A percentile compares a stretch with the other conserved stretches of the same genome.
Conservation (phyloP, 371 early-diverging fungal species). For the Haplosporangium sp. region DNA sequence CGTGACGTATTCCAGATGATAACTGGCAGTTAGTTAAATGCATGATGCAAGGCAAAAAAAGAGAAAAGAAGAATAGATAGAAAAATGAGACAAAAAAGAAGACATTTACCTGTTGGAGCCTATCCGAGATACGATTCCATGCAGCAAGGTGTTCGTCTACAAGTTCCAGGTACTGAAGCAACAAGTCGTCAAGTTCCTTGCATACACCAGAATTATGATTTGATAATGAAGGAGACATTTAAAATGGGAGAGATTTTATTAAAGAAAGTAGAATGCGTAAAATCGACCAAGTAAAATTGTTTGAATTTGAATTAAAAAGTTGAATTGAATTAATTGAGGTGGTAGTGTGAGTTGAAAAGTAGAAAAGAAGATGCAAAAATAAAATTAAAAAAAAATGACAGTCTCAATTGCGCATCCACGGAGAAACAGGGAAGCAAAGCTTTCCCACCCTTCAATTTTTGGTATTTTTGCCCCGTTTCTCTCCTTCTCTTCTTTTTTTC, state of each 20-base stretch:
- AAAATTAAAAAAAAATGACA: too few species aligned
- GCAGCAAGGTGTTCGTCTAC: slow-evolving; percentile 39
- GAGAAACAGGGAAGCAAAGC: too few species aligned
- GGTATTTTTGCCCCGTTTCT: too few species aligned
- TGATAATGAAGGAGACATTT: background rate
- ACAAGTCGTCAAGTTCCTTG: slow-evolving; percentile 30
- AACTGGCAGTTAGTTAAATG: background rate
- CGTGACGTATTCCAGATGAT: background rate
- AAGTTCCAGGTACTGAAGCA: slow-evolving; percentile 40
- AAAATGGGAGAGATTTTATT: background rate
- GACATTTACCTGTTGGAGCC: slow-evolving; percentile 39
- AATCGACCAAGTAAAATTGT: too few species aligned
- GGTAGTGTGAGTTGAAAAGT: too few species aligned
- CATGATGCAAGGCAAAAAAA: background rate
- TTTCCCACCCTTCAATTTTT: background rate
- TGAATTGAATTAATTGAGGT: too few species aligned
- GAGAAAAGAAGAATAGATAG: background rate
- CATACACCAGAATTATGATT: slow-evolving; percentile 9
- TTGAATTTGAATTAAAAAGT: too few species aligned
- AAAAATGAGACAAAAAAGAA: background rate
- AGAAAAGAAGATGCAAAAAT: too few species aligned
- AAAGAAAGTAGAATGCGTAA: background rate
- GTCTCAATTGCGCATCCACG: too few species aligned
- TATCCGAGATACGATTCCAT: slow-evolving; percentile 27
- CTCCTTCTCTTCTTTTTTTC: background rate